Conservation (phyloP, 495 filamentous ascomycete genomes). For the Lophiotrema nucula region DNA sequence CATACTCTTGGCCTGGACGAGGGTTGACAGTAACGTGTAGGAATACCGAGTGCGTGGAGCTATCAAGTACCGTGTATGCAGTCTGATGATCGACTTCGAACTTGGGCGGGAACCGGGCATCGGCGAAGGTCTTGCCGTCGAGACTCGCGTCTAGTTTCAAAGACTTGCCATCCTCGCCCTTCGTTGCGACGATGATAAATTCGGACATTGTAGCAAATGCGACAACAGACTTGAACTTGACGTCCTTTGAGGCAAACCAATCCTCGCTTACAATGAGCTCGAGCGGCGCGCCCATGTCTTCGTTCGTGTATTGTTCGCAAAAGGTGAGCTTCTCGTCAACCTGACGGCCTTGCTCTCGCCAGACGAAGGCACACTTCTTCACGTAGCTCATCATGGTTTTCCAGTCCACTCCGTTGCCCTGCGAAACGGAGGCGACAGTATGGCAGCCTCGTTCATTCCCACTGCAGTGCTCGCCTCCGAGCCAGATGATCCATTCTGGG, state of each 20-base stretch:
- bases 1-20: slow-evolving; percentile 61
- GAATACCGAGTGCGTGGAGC: slow-evolving; percentile 88
- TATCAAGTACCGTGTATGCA: slow-evolving; percentile 89
- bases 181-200: slow-evolving; percentile 86
- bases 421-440: slow-evolving; percentile 65
- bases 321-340: slow-evolving; percentile 69
- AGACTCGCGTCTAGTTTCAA: slow-evolving; percentile 78
- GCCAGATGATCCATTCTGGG: slow-evolving; percentile 88
- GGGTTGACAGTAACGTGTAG: slow-evolving; percentile 78
- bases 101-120: slow-evolving; percentile 79
- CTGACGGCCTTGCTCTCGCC: slow-evolving; percentile 57
- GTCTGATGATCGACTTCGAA: slow-evolving; percentile 72
- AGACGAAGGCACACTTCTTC: slow-evolving; percentile 76
- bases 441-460: slow-evolving; percentile 57
- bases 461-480: slow-evolving; percentile 62
- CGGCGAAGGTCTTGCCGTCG: slow-evolving; percentile 76
- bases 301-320: slow-evolving; percentile 71
- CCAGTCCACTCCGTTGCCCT: slow-evolving; percentile 77
- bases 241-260: slow-evolving; percentile 62
- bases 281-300: slow-evolving; percentile 57
- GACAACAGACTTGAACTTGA: slow-evolving; percentile 66
- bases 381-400: slow-evolving; percentile 63
- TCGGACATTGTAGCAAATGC: slow-evolving; percentile 91
- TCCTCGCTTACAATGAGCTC: slow-evolving; percentile 72
- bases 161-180: slow-evolving; percentile 60